Percentiles rank a stretch among this genome's conserved stretches.
phyloP scores from a whole-genome alignment of 2,329 filamentous ascomycete genomes.

The Juglanconis sp. region DNA sequence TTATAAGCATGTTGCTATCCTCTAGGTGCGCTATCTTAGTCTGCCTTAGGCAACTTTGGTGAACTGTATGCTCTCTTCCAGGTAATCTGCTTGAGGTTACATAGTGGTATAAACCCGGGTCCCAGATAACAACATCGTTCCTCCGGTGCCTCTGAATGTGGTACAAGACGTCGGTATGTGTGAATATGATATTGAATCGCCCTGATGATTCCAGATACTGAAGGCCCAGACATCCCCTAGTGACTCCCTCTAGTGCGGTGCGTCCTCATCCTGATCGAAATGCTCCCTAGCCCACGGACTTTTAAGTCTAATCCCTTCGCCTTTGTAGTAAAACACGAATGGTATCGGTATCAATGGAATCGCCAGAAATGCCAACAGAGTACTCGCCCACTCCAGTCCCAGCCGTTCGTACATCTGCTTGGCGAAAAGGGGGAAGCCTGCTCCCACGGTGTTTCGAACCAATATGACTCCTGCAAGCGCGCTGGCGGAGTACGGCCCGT shows the following conservation, averaged over 20 bases:
- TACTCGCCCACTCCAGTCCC: slow-evolving; percentile 45
- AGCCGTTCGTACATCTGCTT: slow-evolving; percentile 49
- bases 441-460: slow-evolving; percentile 52
- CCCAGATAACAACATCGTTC: too few species aligned
- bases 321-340: slow-evolving; percentile 51
- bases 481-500: slow-evolving; percentile 1
- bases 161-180: too few species aligned
- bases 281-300: slow-evolving; percentile 31
- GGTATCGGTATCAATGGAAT: slow-evolving; percentile 47
- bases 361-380: slow-evolving; percentile 46
- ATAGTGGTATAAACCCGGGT: too few species aligned
- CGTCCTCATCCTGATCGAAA: slow-evolving; percentile 12
- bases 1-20: too few species aligned
- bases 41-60: too few species aligned
- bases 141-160: too few species aligned
- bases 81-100: too few species aligned
- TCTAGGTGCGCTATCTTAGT: too few species aligned
- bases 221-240: too few species aligned
- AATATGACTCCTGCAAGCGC: slow-evolving; percentile 34
- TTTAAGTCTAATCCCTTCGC: slow-evolving; percentile 35
- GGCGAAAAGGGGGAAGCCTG: slow-evolving; percentile 59
- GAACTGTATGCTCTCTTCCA: too few species aligned
- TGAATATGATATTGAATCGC: too few species aligned
- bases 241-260: neutral
- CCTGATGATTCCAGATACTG: too few species aligned